Evolutionary conservation across 1,284 basidiomycete species (phyloP), one percentile per base, ranked within the genome.

Genomic region (Tylopilus orsonianus): DNA sequence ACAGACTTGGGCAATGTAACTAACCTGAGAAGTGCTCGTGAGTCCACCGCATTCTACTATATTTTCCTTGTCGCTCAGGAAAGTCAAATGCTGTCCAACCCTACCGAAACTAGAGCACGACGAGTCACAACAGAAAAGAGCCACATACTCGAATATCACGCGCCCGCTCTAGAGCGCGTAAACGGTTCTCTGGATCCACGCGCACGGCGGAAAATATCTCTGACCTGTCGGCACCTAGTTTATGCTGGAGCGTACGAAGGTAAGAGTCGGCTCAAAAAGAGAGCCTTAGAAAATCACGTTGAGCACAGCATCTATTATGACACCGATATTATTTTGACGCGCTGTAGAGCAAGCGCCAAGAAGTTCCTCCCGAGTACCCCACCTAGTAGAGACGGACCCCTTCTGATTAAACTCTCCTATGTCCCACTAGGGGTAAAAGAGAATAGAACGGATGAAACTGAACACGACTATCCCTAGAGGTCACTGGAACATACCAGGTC

Each of bases 361-460:
- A 18, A 96, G 79, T 58, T 97, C 85, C 38, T 92, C 81, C 57
- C 87, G 88, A 12, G 86, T 88, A 16, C 95, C 95, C 91, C 93
- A 98, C 54, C 94, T 81, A n/a, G 94, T 97, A 8, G 75, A 67
- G 43, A 81, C 70, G n/a, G 79, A 72, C 10, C 87, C 89, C 66
- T 93, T 95, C 66, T 91, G 88, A 44, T 92, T 71, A 57, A 97
- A 97, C 72, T 97, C 94, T 40, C 95, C 95, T 9, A 97, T 71
- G 64, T 94, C 92, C 88, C 89, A 93, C 80, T 92, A 50, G 22
- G 14, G 19, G 41, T 27, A 40, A 22, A 45, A 6, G 20, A 23
- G 14, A 24, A 33, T 20, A 38, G 32, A 32, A 32, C 12, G 23
- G n/a, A 43, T 34, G 36, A 47, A 37, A 13, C 12, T 2, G 23